Evolutionary conservation across 495 filamentous ascomycete genomes (phyloP).

Genomic region (Astrocystis sublimbata): DNA sequence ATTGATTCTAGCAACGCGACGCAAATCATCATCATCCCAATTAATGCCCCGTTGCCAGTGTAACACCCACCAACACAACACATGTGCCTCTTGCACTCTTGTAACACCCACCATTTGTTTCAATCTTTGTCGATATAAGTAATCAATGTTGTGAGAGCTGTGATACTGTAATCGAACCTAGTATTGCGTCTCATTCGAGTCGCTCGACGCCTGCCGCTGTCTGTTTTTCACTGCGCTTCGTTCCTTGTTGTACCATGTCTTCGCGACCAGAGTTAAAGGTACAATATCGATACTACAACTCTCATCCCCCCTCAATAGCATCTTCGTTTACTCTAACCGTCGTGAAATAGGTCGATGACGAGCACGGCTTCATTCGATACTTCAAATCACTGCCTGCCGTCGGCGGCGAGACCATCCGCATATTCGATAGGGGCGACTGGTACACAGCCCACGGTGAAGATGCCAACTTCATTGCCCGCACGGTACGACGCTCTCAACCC

Average conservation of each 20-base stretch:
- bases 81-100: background rate
- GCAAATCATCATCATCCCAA: background rate
- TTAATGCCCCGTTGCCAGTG: background rate
- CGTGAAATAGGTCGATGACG: slow-evolving; percentile 77
- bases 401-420: slow-evolving; percentile 72
- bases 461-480: slow-evolving; percentile 90
- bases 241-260: slow-evolving; percentile 65
- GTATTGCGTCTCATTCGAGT: background rate
- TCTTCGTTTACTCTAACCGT: background rate
- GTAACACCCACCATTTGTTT: background rate
- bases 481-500: slow-evolving; percentile 43
- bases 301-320: too few species aligned
- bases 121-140: too few species aligned
- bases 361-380: slow-evolving; percentile 92
- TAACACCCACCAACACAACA: background rate
- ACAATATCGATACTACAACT: slow-evolving; percentile 15
- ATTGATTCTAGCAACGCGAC: slow-evolving; percentile 32
- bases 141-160: background rate
- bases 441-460: slow-evolving; percentile 92
- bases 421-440: slow-evolving; percentile 94
- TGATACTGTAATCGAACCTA: background rate
- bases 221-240: background rate
- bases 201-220: too few species aligned
- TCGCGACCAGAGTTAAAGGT: slow-evolving; percentile 91
- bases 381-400: slow-evolving; percentile 76